These are phyloP conservation scores for Tagetes patula DNA, from an alignment of 129 eudicot species.

Conservation along the genomic window DNA sequence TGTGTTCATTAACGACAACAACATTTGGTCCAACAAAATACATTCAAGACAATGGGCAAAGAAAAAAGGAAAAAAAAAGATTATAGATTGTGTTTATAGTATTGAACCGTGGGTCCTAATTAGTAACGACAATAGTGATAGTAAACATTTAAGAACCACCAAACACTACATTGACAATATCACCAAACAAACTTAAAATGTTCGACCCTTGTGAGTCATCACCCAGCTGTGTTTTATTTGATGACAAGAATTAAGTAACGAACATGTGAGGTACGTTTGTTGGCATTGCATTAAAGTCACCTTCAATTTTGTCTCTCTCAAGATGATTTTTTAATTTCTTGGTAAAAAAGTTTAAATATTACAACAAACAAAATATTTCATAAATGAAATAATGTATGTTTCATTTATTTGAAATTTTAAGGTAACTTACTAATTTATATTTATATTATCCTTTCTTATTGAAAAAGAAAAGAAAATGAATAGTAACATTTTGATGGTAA, in stretches of 20 bases:
- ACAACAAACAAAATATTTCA: neutral
- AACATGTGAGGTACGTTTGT: slow-evolving; percentile 33
- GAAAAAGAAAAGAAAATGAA: too few species aligned
- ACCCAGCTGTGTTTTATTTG: slow-evolving; percentile 9
- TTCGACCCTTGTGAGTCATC: slow-evolving; percentile 5
- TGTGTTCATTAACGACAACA: neutral
- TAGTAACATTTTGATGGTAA: too few species aligned
- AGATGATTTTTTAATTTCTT: neutral
- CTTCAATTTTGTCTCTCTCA: slow-evolving; percentile 10
- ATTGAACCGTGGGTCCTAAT: neutral
- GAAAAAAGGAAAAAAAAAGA: too few species aligned
- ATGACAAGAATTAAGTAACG: slow-evolving; percentile 15
- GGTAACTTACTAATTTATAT: too few species aligned
- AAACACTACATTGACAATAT: slow-evolving; percentile 25
- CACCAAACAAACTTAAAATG: slow-evolving; percentile 26
- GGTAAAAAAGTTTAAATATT: neutral
- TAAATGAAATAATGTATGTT: too few species aligned
- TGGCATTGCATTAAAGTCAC: slow-evolving; percentile 26
- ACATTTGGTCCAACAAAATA: neutral
- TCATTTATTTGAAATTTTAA: too few species aligned
- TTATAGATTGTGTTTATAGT: neutral
- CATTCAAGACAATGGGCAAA: neutral
- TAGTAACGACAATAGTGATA: slow-evolving; percentile 17
- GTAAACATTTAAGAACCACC: slow-evolving; percentile 30
- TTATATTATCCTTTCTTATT: too few species aligned